Conservation (phyloP, 1,284 basidiomycete species). For the Ceratorhiza oryzae-sativae region DNA sequence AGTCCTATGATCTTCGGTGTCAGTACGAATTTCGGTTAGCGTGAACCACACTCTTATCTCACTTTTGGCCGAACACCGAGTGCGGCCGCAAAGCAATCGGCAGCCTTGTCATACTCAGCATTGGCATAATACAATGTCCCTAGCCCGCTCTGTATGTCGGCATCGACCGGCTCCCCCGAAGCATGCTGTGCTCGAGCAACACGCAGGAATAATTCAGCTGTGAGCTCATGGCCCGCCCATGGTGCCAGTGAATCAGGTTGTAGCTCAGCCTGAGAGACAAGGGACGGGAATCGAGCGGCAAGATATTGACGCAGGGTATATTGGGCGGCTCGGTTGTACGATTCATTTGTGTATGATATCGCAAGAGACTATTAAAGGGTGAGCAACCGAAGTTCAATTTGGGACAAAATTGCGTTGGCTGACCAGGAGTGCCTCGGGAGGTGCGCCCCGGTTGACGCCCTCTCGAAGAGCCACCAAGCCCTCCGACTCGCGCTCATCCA, state of each 20-base stretch:
- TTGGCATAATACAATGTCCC: constrained; percentile 94
- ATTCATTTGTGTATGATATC: constrained; percentile 97
- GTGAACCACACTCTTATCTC: constrained; percentile 42
- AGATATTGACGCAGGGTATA: constrained; percentile 90
- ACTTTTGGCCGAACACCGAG: constrained; percentile 77
- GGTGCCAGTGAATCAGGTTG: constrained; percentile 59
- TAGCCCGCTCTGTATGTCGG: constrained; percentile 92
- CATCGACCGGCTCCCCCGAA: constrained; percentile 72
- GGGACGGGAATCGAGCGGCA: constrained; percentile 73
- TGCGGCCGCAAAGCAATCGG: constrained; percentile 91
- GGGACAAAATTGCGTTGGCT: constrained; percentile 48
- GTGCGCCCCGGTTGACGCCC: constrained; percentile 69
- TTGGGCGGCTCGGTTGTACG: constrained; percentile 87
- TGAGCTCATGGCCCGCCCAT: constrained; percentile 85
- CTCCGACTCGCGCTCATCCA: constrained; percentile 91
- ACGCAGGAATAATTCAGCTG: constrained; percentile 85
- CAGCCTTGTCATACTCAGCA: constrained; percentile 77
- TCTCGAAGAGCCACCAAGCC: constrained; percentile 77
- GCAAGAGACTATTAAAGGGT: constrained; percentile 78
- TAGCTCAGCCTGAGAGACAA: constrained; percentile 59
- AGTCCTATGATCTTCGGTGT: constrained; percentile 67
- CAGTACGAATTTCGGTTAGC: neutral
- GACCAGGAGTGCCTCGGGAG: constrained; percentile 76
- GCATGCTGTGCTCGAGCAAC: constrained; percentile 82
- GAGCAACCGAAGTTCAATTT: neutral